phyloP scores from a whole-genome alignment of 208 protist species.

The Angomonas deanei region DNA sequence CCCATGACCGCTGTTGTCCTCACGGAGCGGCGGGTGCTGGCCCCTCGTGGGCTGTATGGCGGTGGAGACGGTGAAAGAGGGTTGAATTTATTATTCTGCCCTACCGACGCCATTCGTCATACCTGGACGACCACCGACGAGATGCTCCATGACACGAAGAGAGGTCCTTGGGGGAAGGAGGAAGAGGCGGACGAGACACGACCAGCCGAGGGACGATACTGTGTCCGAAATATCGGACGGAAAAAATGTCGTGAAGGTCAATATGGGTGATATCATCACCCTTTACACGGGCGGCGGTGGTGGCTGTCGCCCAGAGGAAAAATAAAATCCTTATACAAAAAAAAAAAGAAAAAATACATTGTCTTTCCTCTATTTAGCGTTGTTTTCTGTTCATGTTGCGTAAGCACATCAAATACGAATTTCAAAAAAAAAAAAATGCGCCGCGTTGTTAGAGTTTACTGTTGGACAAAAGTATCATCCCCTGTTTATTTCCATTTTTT shows the following conservation, averaged over 20 bases:
- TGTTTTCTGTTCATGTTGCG: constrained; percentile 1
- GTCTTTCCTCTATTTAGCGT: neutral
- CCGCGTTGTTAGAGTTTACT: too few relatives aligned
- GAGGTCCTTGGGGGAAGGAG: constrained; percentile 25
- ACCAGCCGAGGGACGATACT: constrained; percentile 13
- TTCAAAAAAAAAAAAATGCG: constrained; percentile 2
- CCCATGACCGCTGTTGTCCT: constrained; percentile 82
- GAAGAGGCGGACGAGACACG: constrained; percentile 13
- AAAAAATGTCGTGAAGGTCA: constrained; percentile 47
- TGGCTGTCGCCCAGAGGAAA: constrained; percentile 14
- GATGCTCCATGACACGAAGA: constrained; percentile 43
- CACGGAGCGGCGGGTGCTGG: constrained; percentile 85
- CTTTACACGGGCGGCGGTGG: constrained; percentile 52
- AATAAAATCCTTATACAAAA: neutral
- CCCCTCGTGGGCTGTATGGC: constrained; percentile 78
- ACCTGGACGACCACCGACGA: constrained; percentile 21
- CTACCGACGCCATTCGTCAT: neutral
- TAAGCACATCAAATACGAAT: neutral
- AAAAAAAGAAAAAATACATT: constrained; percentile 2
- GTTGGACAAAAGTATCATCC: neutral
- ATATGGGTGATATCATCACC: constrained; percentile 52
- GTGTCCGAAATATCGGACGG: constrained; percentile 53
- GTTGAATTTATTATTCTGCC: constrained; percentile 49
- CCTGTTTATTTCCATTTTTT: constrained; percentile 1
- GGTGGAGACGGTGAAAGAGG: constrained; percentile 73